A percentile compares a stretch with the other conserved stretches of the same genome.
Conservation (phyloP, 768 basidiomycete species). For the Gymnopilus junonius region DNA sequence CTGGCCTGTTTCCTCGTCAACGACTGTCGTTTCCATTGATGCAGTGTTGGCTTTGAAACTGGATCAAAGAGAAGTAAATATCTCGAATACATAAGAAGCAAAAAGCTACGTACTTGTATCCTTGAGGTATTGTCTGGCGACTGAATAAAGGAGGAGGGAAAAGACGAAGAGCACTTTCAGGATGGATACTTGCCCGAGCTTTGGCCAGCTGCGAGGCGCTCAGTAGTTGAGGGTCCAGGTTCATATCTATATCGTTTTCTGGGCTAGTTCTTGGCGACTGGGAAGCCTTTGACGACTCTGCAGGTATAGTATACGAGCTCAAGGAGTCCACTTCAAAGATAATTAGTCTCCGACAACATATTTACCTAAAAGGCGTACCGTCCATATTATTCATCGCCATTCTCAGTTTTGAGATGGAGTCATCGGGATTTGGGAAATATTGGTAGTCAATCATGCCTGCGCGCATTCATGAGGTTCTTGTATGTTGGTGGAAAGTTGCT, state of each 20-base stretch:
- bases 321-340: constrained; percentile 68
- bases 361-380: constrained; percentile 49
- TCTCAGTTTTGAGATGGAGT: constrained; percentile 73
- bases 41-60: constrained; percentile 83
- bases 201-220: constrained; percentile 21
- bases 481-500: neutral
- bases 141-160: constrained; percentile 93
- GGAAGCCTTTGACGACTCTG: constrained; percentile 66
- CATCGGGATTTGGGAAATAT: constrained; percentile 74
- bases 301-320: constrained; percentile 67
- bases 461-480: neutral
- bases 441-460: constrained; percentile 95
- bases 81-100: neutral
- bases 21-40: constrained; percentile 66
- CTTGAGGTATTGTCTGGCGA: constrained; percentile 76
- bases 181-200: constrained; percentile 10
- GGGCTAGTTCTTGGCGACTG: constrained; percentile 23
- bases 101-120: constrained; percentile 66
- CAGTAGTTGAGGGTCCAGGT: constrained; percentile 56
- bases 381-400: constrained; percentile 80
- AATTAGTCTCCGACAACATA: neutral
- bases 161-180: constrained; percentile 66
- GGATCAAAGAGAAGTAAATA: neutral
- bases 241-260: constrained; percentile 26
- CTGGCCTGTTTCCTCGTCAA: constrained; percentile 79